Conservation (phyloP, 1,284 basidiomycete genomes). For the Sanghuangporus sanghuang region DNA sequence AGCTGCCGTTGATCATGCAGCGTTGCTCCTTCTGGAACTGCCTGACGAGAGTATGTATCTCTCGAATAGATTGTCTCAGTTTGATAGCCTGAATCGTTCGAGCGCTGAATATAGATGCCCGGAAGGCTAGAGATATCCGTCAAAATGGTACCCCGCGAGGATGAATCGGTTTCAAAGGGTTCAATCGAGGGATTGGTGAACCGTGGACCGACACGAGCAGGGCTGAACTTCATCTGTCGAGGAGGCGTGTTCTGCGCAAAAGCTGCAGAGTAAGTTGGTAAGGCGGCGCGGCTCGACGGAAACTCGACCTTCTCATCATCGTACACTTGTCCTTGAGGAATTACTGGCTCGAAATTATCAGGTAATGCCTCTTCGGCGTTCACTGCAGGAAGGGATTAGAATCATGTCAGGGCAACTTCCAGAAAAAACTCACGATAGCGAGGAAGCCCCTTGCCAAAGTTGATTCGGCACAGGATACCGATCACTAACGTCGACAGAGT, state of each 20-base stretch:
- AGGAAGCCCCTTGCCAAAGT: constrained; percentile 69
- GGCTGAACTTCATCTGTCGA: constrained; percentile 36
- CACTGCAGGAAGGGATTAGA: constrained; percentile 35
- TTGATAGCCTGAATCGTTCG: neutral
- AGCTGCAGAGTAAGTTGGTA: constrained; percentile 51
- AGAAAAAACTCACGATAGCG: constrained; percentile 50
- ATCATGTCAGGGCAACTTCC: constrained; percentile 3
- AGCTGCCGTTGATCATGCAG: constrained; percentile 4
- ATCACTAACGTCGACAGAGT: constrained; percentile 51
- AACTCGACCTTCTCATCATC: constrained; percentile 61
- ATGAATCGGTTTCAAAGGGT: constrained; percentile 34
- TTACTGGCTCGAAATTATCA: constrained; percentile 41
- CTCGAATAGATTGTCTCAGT: constrained; percentile 14
- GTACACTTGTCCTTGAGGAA: constrained; percentile 26
- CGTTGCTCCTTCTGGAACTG: constrained; percentile 13
- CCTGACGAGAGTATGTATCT: constrained; percentile 15
- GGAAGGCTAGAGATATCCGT: constrained; percentile 4
- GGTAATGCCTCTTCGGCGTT: constrained; percentile 48
- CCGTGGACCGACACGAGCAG: constrained; percentile 39
- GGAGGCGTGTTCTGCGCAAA: constrained; percentile 41
- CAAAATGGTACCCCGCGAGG: neutral
- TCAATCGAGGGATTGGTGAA: constrained; percentile 41
- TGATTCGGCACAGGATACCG: constrained; percentile 60
- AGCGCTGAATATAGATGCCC: neutral
- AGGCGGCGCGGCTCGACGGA: constrained; percentile 44